phyloP scores from a whole-genome alignment of 2,329 filamentous ascomycete species.

The Macrophomina pseudophaseolina region DNA sequence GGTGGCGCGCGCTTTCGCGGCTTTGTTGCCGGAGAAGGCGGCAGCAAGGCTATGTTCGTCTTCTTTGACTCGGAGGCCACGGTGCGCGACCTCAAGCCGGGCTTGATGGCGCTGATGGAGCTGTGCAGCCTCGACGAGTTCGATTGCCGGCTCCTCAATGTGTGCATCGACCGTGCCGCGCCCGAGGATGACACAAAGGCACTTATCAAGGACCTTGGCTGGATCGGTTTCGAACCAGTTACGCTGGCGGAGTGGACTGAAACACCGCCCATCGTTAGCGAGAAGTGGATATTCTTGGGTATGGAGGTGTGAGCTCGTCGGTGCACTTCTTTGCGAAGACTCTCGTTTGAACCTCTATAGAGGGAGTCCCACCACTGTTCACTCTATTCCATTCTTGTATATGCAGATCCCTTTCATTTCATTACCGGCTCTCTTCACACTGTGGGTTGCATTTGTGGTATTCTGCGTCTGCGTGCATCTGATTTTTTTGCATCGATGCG shows the following conservation, averaged over 20 bases:
- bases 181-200: constrained; percentile 67
- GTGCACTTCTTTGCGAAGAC: not conserved
- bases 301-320: constrained; percentile 71
- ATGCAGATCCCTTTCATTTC: not conserved
- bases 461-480: constrained; percentile 20
- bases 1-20: constrained; percentile 84
- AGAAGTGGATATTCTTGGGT: constrained; percentile 82
- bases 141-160: constrained; percentile 76
- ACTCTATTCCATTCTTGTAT: not conserved
- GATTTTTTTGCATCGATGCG: constrained; percentile 7
- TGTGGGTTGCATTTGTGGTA: not conserved
- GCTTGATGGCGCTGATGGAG: constrained; percentile 88
- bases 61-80: constrained; percentile 81
- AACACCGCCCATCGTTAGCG: constrained; percentile 68
- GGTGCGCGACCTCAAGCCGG: constrained; percentile 81
- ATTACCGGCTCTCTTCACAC: not conserved
- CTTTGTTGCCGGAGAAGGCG: constrained; percentile 74
- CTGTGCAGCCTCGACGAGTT: constrained; percentile 75
- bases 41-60: constrained; percentile 78
- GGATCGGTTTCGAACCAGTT: constrained; percentile 87
- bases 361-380: not conserved
- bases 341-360: not conserved
- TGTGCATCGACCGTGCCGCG: constrained; percentile 74
- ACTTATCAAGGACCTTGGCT: constrained; percentile 82
- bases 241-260: constrained; percentile 78